Base-by-base conservation (phyloP, 495 filamentous ascomycete species). In the Lichina pygmaea region DNA sequence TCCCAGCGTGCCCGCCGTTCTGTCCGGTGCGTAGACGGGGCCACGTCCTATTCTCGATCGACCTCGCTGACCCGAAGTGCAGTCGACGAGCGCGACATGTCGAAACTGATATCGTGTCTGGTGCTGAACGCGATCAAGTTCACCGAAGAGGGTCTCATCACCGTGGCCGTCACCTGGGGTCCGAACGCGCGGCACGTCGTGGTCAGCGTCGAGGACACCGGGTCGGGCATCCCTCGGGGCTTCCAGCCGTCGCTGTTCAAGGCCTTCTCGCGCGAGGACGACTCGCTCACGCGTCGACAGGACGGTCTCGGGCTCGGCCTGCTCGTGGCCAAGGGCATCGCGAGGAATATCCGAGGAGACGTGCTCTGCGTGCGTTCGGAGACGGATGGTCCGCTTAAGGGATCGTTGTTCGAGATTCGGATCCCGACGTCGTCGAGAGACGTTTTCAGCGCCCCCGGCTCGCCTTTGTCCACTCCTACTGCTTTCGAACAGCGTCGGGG, bases 61-160 rank as follows among this genome's bases (percentile, higher is more conserved):
- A 17, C 10, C 12, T 30, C 9, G 46, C 43, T 49, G 44, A 49
- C 40, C 6, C 17, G 41, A 43, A 24, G 40, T 40, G 11, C 51
- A 66, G 64, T 76, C 45, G 78, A 81, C 57, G 72, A 79, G 52
- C 68, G 74, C 46, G 75, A 81, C 48, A 55, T 86, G n/a, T 70
- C 73, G 9, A 84, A 83, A 53, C 55, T 80, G 47, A 68, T 82
- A 2, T 80, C 77, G 8, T 78, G 77, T 47, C 68, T 85, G 12
- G 71, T 82, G 46, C 60, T 81, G 32, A 86, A 85, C 55, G 81
- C 80, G 5, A 67, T 85, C 46, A 86, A 86, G 54, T 86, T 84
- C 52, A 83, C 81, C 0, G 73, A 79, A 48, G 64, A 62, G 45
- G 80, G 80, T 16, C 63, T 58, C n/a, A 77, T 85, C 44, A 66